Base-by-base conservation (phyloP, 2,329 filamentous ascomycete genomes). In the Saccharata proteae region DNA sequence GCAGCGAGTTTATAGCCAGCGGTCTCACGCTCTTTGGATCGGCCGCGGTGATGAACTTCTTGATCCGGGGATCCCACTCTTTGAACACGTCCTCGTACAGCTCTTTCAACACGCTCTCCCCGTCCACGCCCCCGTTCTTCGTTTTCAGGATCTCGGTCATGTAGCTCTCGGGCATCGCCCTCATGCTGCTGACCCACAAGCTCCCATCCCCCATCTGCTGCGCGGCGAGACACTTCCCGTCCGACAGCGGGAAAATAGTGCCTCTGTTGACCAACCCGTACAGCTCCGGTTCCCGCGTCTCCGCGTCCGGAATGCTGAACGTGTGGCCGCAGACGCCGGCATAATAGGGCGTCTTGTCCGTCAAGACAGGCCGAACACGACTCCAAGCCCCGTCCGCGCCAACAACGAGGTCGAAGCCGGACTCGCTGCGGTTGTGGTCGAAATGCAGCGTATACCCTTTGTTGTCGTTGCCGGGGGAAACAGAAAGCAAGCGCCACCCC, bases 371-470 rank as follows among this genome's bases (percentile, higher is more conserved):
- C 6, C 58, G 47, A 2, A 57, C 51, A 37, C 56, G 58, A 29
- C 49, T 54, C 49, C 53, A 64, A 4, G 57, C 57, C 7, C 60
- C 61, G 29, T 64, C 61, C 7, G 57, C 58, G 6, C 61, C 61
- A 15, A 65, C 52, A 16, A 63, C 44, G 8, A 64, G 43, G 38
- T 63, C 54, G 37, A 55, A 60, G 1, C 49, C 55, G n/a, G 11
- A 7, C 11, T 19, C 15, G n/a, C 11, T 15, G n/a, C n/a, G n/a
- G n/a, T n/a, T n/a, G n/a, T n/a, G n/a, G n/a, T n/a, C n/a, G n/a
- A n/a, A n/a, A n/a, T n/a, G n/a, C n/a, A n/a, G n/a, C n/a, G n/a
- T n/a, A n/a, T n/a, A n/a, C n/a, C n/a, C n/a, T n/a, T n/a, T n/a
- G n/a, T n/a, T n/a, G n/a, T n/a, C n/a, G n/a, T n/a, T n/a, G n/a